A percentile compares a stretch with the other conserved stretches of the same genome.
Conservation (phyloP, 1,284 basidiomycete genomes). For the Trichosporon asahii region DNA sequence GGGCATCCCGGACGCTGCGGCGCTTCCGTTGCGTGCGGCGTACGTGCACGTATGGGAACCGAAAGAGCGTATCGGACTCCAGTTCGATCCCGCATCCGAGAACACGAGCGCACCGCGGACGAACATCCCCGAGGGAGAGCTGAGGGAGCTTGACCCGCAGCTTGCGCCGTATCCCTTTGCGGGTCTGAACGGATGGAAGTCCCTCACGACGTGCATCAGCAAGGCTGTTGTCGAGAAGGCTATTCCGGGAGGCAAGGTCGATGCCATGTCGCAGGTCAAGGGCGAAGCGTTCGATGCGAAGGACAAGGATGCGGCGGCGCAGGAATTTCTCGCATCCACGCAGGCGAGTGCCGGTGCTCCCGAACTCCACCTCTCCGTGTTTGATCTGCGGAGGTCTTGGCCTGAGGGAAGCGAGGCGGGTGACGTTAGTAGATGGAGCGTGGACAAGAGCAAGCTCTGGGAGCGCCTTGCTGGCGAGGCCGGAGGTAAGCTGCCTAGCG, state of each 20-base stretch:
- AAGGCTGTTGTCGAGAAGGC: constrained; percentile 36
- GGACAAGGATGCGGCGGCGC: constrained; percentile 1
- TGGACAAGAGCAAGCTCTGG: constrained; percentile 53
- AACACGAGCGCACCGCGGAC: constrained; percentile 11
- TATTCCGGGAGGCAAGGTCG: constrained; percentile 38
- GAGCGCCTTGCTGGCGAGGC: constrained; percentile 36
- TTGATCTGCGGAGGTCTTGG: constrained; percentile 53
- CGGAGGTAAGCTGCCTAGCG: constrained; percentile 37
- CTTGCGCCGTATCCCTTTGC: constrained; percentile 52
- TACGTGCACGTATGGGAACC: constrained; percentile 30
- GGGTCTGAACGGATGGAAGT: constrained; percentile 41
- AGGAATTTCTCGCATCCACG: background rate
- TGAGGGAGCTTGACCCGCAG: constrained; percentile 47
- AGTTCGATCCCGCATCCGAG: constrained; percentile 26
- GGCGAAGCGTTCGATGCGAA: constrained; percentile 25
- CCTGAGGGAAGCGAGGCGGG: constrained; percentile 49
- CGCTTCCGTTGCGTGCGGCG: constrained; percentile 34
- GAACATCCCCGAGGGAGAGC: constrained; percentile 43
- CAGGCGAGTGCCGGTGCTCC: background rate
- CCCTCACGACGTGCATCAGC: constrained; percentile 35
- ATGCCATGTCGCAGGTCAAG: constrained; percentile 39
- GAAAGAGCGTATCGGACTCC: constrained; percentile 34
- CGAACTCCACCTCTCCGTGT: constrained; percentile 40
- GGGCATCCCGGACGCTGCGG: constrained; percentile 17
- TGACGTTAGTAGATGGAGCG: constrained; percentile 49